A percentile compares a stretch with the other conserved stretches of the same genome.
phyloP scores from a whole-genome alignment of 2,329 filamentous ascomycete species.

The Fusarium transvaalense region DNA sequence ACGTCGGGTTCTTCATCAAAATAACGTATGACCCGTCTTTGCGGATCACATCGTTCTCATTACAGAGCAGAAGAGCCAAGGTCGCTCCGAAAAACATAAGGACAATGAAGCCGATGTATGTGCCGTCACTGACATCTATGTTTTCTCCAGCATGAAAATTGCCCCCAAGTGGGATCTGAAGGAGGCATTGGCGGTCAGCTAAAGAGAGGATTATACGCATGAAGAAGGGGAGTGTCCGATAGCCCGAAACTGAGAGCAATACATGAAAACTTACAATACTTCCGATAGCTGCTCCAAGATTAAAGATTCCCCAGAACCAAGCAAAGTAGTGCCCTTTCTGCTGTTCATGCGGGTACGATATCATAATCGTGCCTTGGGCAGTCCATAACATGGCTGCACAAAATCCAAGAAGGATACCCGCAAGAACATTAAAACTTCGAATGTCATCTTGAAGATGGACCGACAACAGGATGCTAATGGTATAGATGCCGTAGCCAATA shows the following conservation, averaged over 20 bases:
- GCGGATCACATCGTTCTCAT: conserved; percentile 79
- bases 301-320: conserved; percentile 96
- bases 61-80: conserved; percentile 75
- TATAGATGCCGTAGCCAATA: conserved; percentile 80
- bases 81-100: conserved; percentile 80
- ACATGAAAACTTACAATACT: conserved; percentile 62
- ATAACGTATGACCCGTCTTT: conserved; percentile 84
- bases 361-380: conserved; percentile 87
- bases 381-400: conserved; percentile 86
- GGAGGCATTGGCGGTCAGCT: conserved; percentile 58
- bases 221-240: too few species aligned
- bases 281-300: conserved; percentile 89
- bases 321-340: conserved; percentile 90
- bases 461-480: conserved; percentile 73
- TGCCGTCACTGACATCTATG: conserved; percentile 73
- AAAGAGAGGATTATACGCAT: too few species aligned
- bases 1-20: conserved; percentile 90
- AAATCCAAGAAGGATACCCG: conserved; percentile 79
- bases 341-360: conserved; percentile 85
- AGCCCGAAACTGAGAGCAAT: too few species aligned
- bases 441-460: conserved; percentile 65
- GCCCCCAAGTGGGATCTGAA: conserved; percentile 59
- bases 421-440: conserved; percentile 66
- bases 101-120: conserved; percentile 86
- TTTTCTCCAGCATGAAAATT: conserved; percentile 34